Conservation (phyloP, 2,329 filamentous ascomycete genomes). For the Ceratocystis variospora region DNA sequence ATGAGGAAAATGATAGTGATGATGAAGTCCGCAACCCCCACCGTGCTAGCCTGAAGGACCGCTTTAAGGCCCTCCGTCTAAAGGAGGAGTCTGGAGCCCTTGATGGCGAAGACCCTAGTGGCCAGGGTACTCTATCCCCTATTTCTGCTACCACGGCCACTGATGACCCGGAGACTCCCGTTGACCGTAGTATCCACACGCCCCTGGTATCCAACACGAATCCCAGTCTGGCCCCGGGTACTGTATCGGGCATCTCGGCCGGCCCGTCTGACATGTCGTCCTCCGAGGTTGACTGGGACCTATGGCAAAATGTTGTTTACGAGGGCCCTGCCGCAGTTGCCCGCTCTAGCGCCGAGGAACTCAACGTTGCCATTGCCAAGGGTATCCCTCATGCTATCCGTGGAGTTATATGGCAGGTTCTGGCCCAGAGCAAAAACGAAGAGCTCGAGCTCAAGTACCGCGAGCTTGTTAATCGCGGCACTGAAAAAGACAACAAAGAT, state of each 20-base stretch:
- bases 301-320: slow-evolving; percentile 94
- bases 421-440: slow-evolving; percentile 88
- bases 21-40: slow-evolving; percentile 27
- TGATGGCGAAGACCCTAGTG: slow-evolving; percentile 39
- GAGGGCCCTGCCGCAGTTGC: slow-evolving; percentile 82
- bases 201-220: slow-evolving; percentile 53
- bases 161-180: slow-evolving; percentile 21
- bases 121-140: slow-evolving; percentile 28
- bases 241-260: slow-evolving; percentile 65
- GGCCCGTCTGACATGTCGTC: slow-evolving; percentile 59
- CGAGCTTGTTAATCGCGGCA: slow-evolving; percentile 65
- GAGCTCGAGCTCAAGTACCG: slow-evolving; percentile 78
- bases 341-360: slow-evolving; percentile 72
- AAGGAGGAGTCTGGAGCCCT: slow-evolving; percentile 54
- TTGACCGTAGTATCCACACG: slow-evolving; percentile 21
- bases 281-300: slow-evolving; percentile 86
- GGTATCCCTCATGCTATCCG: slow-evolving; percentile 91
- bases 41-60: slow-evolving; percentile 54
- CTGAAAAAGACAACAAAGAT: slow-evolving; percentile 58
- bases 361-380: slow-evolving; percentile 79
- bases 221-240: slow-evolving; percentile 64
- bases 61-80: slow-evolving; percentile 65
- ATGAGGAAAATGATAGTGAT: slow-evolving; percentile 47
- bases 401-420: slow-evolving; percentile 96
- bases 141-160: slow-evolving; percentile 18